A percentile compares a stretch with the other conserved stretches of the same genome.
phyloP scores from a whole-genome alignment of 2,329 filamentous ascomycete species.

The Aspergillus sp. region DNA sequence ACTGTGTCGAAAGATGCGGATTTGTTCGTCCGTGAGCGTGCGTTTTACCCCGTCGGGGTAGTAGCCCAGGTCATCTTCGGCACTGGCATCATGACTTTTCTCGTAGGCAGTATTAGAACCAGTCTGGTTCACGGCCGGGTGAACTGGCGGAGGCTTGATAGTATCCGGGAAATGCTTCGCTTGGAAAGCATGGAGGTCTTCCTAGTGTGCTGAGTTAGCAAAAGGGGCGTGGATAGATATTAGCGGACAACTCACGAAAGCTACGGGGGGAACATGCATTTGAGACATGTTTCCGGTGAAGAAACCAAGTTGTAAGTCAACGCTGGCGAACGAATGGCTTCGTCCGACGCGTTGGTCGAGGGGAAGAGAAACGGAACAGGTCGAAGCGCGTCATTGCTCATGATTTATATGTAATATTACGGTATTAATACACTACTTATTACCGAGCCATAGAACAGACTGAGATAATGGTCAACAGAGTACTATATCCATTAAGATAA shows the following conservation, averaged over 20 bases:
- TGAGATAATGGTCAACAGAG: background rate
- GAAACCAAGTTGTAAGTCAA: background rate
- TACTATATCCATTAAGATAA: background rate
- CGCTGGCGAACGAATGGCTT: background rate
- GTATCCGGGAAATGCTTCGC: conserved; percentile 55
- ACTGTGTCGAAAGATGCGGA: conserved; percentile 84
- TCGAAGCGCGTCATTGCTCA: background rate
- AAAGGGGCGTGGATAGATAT: too few relatives aligned
- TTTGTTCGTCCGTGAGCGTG: conserved; percentile 87
- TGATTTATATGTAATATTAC: background rate
- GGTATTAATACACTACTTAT: background rate
- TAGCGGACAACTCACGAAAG: conserved; percentile 27
- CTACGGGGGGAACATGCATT: conserved; percentile 35
- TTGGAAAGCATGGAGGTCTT: conserved; percentile 61
- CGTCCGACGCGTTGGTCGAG: background rate
- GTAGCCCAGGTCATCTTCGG: conserved; percentile 69
- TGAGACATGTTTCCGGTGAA: conserved; percentile 15
- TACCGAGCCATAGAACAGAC: background rate
- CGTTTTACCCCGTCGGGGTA: conserved; percentile 85
- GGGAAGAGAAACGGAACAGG: background rate
- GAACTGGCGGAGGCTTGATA: conserved; percentile 2
- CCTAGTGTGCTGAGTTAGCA: conserved; percentile 39
- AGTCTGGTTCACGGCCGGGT: background rate
- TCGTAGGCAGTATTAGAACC: background rate
- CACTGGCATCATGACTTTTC: background rate